phyloP scores from a whole-genome alignment of 2,329 filamentous ascomycete genomes.

The Penicillium sp. region DNA sequence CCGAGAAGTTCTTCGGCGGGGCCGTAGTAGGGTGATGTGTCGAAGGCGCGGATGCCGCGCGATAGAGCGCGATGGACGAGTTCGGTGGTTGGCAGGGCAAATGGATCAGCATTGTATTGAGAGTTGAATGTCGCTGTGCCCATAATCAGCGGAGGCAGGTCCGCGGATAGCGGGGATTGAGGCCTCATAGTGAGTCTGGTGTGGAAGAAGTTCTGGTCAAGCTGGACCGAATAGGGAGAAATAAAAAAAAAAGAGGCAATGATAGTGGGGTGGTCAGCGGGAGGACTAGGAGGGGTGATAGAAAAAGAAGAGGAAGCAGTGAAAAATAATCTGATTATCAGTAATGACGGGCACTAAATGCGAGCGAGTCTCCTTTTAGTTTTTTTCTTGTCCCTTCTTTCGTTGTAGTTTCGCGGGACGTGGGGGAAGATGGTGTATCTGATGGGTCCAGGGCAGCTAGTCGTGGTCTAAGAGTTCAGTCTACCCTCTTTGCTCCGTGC shows the following conservation, averaged over 20 bases:
- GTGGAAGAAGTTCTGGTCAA: neutral
- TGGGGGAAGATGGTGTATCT: neutral
- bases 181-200: slow-evolving; percentile 22
- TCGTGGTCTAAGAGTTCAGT: too few species aligned
- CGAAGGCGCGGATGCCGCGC: slow-evolving; percentile 47
- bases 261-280: too few species aligned
- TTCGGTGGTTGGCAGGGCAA: slow-evolving; percentile 43
- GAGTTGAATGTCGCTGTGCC: slow-evolving; percentile 47
- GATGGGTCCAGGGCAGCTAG: too few species aligned
- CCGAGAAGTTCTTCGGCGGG: slow-evolving; percentile 49
- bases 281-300: too few species aligned
- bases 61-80: slow-evolving; percentile 45
- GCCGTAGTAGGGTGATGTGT: slow-evolving; percentile 52
- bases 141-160: slow-evolving; percentile 43
- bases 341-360: too few species aligned
- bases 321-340: too few species aligned
- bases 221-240: neutral
- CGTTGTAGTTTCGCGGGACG: neutral
- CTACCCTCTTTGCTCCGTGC: too few species aligned
- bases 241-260: neutral
- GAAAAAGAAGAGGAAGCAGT: too few species aligned
- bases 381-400: too few species aligned
- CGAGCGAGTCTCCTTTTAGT: too few species aligned
- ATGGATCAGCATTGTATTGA: slow-evolving; percentile 46
- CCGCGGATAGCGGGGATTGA: slow-evolving; percentile 34